Evolutionary conservation across 2,329 filamentous ascomycete species (phyloP).

Genomic region (Ceratocystis variospora): DNA sequence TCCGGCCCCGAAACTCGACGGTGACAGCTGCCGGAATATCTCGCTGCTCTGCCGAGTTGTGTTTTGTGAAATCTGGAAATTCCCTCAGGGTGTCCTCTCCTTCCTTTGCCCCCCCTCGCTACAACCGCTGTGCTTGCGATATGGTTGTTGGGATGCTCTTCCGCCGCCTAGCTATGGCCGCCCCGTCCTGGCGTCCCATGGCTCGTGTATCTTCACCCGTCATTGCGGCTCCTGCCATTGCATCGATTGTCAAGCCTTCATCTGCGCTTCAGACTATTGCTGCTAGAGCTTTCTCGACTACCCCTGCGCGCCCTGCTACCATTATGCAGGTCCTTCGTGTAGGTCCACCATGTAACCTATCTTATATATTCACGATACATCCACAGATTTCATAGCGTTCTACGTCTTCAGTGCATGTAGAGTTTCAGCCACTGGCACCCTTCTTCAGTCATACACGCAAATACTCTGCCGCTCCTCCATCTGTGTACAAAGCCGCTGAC

Average conservation of each 20-base stretch:
- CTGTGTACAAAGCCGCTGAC: not conserved
- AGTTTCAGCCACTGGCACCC: too few relatives aligned
- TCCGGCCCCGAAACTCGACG: not conserved
- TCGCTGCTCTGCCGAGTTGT: not conserved
- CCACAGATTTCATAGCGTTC: too few relatives aligned
- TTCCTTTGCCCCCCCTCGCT: not conserved
- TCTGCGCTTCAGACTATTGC: not conserved
- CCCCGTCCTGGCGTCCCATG: slow-evolving; percentile 15
- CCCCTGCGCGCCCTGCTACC: slow-evolving; percentile 45
- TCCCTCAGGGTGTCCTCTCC: not conserved
- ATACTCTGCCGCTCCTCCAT: too few relatives aligned
- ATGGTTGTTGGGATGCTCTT: slow-evolving; percentile 17
- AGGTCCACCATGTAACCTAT: slow-evolving; percentile 21
- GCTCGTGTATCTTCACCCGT: slow-evolving; percentile 24
- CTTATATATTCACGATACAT: too few relatives aligned
- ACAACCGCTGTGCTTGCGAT: not conserved
- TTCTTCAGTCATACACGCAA: too few relatives aligned
- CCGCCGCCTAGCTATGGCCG: slow-evolving; percentile 12
- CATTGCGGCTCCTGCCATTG: slow-evolving; percentile 11
- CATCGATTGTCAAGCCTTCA: not conserved
- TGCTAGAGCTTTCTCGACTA: slow-evolving; percentile 38
- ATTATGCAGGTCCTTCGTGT: slow-evolving; percentile 58
- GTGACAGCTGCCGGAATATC: not conserved
- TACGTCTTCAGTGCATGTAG: too few relatives aligned
- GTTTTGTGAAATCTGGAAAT: not conserved